Evolutionary conservation across 352 stramenopile species (phyloP), one percentile per base, ranked within the genome.

Genomic region (Lagenidium sp.): DNA sequence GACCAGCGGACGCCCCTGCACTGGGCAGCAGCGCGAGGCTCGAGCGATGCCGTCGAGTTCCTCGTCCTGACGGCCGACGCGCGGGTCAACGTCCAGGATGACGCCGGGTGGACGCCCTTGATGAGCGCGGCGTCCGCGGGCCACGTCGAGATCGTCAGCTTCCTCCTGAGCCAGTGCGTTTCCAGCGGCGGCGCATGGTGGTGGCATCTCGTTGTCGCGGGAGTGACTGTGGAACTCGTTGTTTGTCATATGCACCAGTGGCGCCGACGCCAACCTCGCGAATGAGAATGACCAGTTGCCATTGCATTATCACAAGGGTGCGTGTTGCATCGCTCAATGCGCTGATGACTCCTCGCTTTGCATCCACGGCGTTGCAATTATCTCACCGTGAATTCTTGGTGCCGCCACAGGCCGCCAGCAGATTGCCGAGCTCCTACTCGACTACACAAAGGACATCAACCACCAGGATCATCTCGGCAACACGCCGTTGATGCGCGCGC

Each of bases 251-350:
- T n/a, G n/a, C n/a, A n/a, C n/a, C 36, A 82, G 76, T 50, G 68
- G 70, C 13, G 76, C 72, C 1, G 57, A 85, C 42, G 65, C 72
- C 3, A 85, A 88, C 43, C 50, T 84, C 19, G 42, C 60, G 41
- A 88, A 88, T 30, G 69, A 83, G 29, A 85, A 82, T 32, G 72
- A 68, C 37, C 76, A 88, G 47, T 65, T 85, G 32, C 63, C 76
- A 5, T 51, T 88, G 44, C 76, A 88, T 37, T 85, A 88, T 57
- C 72, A 88, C 50, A 65, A 68, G 69, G 73, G 73, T 80, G 47
- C 35, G 29, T 42, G n/a, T n/a, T n/a, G n/a, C n/a, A n/a, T n/a
- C n/a, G n/a, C n/a, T n/a, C n/a, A n/a, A n/a, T n/a, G n/a, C n/a
- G n/a, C n/a, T n/a, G n/a, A n/a, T n/a, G n/a, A n/a, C n/a, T n/a